Evolutionary conservation across 2,329 filamentous ascomycete genomes (phyloP), one percentile per base, ranked within the genome.

Genomic region (Neofusicoccum kwambonambiense): DNA sequence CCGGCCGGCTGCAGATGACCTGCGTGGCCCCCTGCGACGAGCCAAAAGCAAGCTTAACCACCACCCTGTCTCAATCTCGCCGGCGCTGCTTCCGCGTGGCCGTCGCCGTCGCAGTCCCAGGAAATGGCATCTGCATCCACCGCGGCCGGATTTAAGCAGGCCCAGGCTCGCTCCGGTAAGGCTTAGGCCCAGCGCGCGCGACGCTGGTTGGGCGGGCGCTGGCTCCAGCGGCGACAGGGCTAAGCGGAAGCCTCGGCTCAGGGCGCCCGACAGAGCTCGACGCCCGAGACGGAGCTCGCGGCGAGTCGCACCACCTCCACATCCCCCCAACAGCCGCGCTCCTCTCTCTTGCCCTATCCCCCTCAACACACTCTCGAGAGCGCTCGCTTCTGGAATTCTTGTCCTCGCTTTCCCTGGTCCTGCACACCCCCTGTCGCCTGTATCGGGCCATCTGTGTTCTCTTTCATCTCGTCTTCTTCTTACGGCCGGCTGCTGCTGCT

Each of bases 221-320:
- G 27, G 27, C 27, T 31, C 27, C 27, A 31, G 27, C 27, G 27
- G 37, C 19, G 27, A 44, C 56, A 60, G 56, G 56, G 56, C 39
- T 60, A 60, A 60, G 56, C 56, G 56, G 42, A n/a, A 35, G 54
- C 54, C 54, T 34, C 54, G 54, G 54, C 39, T 45, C 27, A 58
- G 41, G 54, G 54, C 37, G 7, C 39, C 52, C 27, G 9, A 17
- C 17, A 34, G 39, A 44, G 42, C 41, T 8, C 56, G 39, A 35
- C 22, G n/a, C 9, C 56, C 56, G 56, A 27, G 3, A 17, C 37
- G 13, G 37, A 11, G 3, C 37, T 39, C 13, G 7, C 37, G 3
- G n/a, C 56, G 56, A 47, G 41, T 60, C 56, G 56, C 56, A 60
- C 52, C 27, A 27, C 56, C 42, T 47, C 27, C 52, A 34, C 54